Conservation (phyloP, 768 basidiomycete species). For the Cystobasidium ongulense region DNA sequence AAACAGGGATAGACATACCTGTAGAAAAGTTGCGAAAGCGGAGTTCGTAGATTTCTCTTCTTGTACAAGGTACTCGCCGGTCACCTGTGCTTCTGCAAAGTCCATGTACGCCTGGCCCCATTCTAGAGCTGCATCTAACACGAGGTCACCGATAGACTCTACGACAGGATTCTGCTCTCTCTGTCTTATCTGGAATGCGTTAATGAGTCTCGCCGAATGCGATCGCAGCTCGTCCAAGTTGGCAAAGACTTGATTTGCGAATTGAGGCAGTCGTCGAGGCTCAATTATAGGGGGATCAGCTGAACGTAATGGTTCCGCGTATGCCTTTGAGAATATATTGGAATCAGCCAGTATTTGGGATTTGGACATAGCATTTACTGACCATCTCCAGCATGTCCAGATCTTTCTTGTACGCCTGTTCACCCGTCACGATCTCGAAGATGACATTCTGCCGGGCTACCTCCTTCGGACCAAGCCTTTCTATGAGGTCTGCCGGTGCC, state of each 20-base stretch:
- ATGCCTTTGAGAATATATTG: slow-evolving; percentile 52
- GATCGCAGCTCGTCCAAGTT: slow-evolving; percentile 81
- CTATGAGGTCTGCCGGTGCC: slow-evolving; percentile 62
- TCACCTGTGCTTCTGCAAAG: slow-evolving; percentile 53
- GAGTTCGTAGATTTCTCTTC: slow-evolving; percentile 75
- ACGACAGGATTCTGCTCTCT: slow-evolving; percentile 77
- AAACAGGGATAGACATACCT: slow-evolving; percentile 53
- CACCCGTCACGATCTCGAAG: slow-evolving; percentile 75
- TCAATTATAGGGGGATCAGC: slow-evolving; percentile 69
- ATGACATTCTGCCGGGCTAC: slow-evolving; percentile 56
- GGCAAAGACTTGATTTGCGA: slow-evolving; percentile 81
- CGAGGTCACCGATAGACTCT: slow-evolving; percentile 75
- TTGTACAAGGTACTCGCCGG: slow-evolving; percentile 76
- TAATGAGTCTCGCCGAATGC: slow-evolving; percentile 71
- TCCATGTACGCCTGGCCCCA: slow-evolving; percentile 77
- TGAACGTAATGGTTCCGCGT: slow-evolving; percentile 62
- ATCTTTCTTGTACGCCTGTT: slow-evolving; percentile 82
- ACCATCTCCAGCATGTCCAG: slow-evolving; percentile 72
- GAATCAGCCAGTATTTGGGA: background rate
- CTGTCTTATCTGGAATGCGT: slow-evolving; percentile 77
- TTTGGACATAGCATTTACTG: slow-evolving; percentile 38
- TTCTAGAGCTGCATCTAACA: slow-evolving; percentile 74
- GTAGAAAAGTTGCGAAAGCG: slow-evolving; percentile 73
- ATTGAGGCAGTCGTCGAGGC: slow-evolving; percentile 58
- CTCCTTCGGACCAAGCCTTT: slow-evolving; percentile 66